A percentile compares a stretch with the other conserved stretches of the same genome.
These are phyloP conservation scores for Trichoderma cornu-damae DNA, from an alignment of 2,329 filamentous ascomycete genomes.

Conservation along the genomic window DNA sequence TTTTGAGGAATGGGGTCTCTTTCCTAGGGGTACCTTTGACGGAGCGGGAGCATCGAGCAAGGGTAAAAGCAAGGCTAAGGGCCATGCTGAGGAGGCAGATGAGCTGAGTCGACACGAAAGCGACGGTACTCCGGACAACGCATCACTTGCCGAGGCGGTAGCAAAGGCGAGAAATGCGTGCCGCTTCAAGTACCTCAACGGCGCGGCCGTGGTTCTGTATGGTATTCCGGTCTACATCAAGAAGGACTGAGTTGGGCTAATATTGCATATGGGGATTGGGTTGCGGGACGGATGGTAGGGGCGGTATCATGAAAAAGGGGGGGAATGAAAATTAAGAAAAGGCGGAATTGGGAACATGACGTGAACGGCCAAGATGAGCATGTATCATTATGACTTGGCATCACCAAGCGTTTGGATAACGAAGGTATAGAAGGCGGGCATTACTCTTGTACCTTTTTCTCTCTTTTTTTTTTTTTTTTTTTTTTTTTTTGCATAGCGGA, in stretches of 20 bases:
- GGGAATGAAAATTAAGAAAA: no score
- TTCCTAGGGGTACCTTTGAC: conserved; percentile 44
- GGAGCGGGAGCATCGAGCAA: conserved; percentile 31
- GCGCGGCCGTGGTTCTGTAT: conserved; percentile 89
- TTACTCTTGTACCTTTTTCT: not conserved
- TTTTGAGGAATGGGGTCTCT: conserved; percentile 83
- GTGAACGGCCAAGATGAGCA: no score
- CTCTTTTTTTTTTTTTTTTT: not conserved
- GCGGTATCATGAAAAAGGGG: no score
- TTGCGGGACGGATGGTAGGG: no score
- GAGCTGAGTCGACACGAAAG: not conserved
- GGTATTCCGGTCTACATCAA: conserved; percentile 84
- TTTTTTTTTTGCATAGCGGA: not conserved
- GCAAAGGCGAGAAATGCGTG: conserved; percentile 70
- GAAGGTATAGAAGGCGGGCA: not conserved
- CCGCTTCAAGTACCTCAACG: conserved; percentile 84
- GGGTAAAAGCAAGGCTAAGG: conserved; percentile 27
- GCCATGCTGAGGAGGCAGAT: conserved; percentile 23
- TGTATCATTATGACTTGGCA: no score
- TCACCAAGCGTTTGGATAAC: not conserved
- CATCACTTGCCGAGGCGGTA: conserved; percentile 74
- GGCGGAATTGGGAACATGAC: no score
- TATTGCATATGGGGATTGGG: not conserved
- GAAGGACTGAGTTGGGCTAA: conserved; percentile 19
- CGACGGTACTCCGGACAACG: conserved; percentile 22